These are phyloP conservation scores for Paecilomyces formosus DNA, from an alignment of 2,329 filamentous ascomycete genomes.

Conservation along the genomic window DNA sequence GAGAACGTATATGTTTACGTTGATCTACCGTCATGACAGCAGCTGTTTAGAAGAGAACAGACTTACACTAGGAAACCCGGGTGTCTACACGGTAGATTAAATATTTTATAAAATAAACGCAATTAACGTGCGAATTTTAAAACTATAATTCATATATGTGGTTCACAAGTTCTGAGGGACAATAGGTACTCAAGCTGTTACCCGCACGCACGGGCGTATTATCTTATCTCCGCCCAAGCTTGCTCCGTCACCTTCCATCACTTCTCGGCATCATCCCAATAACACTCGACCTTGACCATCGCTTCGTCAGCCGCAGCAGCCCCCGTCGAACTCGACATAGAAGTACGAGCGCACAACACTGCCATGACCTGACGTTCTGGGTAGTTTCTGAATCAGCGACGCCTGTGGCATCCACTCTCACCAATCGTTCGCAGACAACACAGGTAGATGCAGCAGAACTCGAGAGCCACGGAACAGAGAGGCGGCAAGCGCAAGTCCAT, in stretches of 20 bases:
- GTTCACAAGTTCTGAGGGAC: too few species aligned
- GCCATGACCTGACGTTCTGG: constrained; percentile 9
- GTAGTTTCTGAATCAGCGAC: background rate
- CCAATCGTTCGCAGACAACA: constrained; percentile 4
- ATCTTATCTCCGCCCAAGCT: constrained; percentile 22
- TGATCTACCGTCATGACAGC: background rate
- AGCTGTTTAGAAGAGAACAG: background rate
- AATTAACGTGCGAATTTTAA: too few species aligned
- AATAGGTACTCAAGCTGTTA: too few species aligned
- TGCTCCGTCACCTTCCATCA: constrained; percentile 6
- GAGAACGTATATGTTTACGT: background rate
- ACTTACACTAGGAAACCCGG: background rate
- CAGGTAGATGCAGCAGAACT: constrained; percentile 38
- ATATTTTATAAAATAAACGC: too few species aligned
- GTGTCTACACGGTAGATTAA: too few species aligned
- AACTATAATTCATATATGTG: too few species aligned
- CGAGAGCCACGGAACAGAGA: constrained; percentile 30
- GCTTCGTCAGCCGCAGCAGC: constrained; percentile 1
- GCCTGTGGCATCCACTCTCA: background rate
- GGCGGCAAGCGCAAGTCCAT: constrained; percentile 37
- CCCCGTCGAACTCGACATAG: background rate
- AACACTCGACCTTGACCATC: background rate
- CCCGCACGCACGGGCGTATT: constrained; percentile 9
- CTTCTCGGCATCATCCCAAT: background rate
- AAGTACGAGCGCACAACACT: constrained; percentile 2